Evolutionary conservation across 2,329 filamentous ascomycete species (phyloP), one percentile per base, ranked within the genome.

Genomic region (Colletotrichum endophyticum): DNA sequence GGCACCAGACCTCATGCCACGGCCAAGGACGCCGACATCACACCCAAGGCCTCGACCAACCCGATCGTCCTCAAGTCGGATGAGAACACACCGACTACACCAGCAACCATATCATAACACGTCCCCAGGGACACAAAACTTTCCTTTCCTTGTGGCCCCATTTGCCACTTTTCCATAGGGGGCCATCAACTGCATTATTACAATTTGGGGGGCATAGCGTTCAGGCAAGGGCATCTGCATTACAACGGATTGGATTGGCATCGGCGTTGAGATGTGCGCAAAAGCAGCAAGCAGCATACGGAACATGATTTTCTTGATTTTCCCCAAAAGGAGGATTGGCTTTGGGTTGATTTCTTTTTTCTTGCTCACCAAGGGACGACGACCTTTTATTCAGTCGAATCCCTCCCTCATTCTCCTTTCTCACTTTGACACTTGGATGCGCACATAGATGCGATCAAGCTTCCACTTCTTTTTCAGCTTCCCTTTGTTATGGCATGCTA

Each of bases 31-130:
- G 36, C 73, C 59, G 73, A 78, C 22, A 39, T 77, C 19, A 78
- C 75, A 25, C 75, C 77, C 34, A 71, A 74, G 27, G 72, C 75
- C n/a, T 72, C 75, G 22, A 69, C 68, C 63, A 78, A 77, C 53
- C 70, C 77, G 2, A 63, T 69, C 11, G 36, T 68, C 19, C 32
- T 66, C 44, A 74, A 66, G 32, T 49, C 44, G 13, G 63, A 72
- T 25, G 75, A 71, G 27, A 78, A 77, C 39, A 73, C 66, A 25
- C 64, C 64, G 25, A 69, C 70, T 49, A 57, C 25, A 13, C 25
- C 39, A 19, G 27, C 56, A 27, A 66, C 30, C 27, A 62, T 44
- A 16, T 72, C 73, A 75, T 75, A 56, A 74, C 8, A 30, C 19
- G 11, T 19, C 1, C 6, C 8, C 27, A n/a, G 19, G 39, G 25